phyloP scores from a whole-genome alignment of 495 filamentous ascomycete species.

The Sordaria brevicollis region DNA sequence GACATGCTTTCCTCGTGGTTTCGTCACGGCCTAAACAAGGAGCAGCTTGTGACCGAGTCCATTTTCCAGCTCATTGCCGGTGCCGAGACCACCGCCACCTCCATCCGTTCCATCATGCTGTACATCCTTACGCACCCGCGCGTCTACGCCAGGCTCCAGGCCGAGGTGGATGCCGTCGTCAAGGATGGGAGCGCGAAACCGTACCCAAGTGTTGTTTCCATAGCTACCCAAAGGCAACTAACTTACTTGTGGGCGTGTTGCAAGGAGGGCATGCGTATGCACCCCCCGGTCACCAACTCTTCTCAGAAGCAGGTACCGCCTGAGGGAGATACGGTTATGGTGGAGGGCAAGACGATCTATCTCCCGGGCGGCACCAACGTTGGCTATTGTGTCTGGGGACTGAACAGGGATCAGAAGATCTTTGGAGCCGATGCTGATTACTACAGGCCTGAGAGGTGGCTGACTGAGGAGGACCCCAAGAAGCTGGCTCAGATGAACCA shows the following conservation, averaged over 20 bases:
- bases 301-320: conserved; percentile 32
- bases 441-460: conserved; percentile 47
- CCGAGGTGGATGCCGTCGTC: conserved; percentile 41
- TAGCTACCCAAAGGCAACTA: conserved; percentile 28
- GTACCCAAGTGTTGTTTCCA: conserved; percentile 20
- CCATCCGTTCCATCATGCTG: conserved; percentile 46
- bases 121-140: conserved; percentile 36
- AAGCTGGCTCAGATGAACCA: conserved; percentile 9
- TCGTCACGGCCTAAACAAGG: conserved; percentile 26
- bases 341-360: conserved; percentile 39
- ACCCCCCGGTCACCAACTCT: conserved; percentile 25
- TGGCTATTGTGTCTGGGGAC: conserved; percentile 23
- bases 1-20: conserved; percentile 37
- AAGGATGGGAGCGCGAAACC: conserved; percentile 2
- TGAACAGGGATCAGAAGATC: conserved; percentile 21
- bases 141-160: conserved; percentile 43
- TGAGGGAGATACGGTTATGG: conserved; percentile 29
- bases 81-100: conserved; percentile 51
- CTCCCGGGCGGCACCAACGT: conserved; percentile 40
- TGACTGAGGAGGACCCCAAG: conserved; percentile 21
- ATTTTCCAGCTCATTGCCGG: conserved; percentile 34
- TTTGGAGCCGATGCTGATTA: conserved; percentile 35
- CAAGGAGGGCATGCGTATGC: conserved; percentile 36
- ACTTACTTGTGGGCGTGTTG: conserved; percentile 44
- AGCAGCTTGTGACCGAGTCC: conserved; percentile 26